Percentiles rank a stretch among this genome's conserved stretches.
These are phyloP conservation scores for Penicillium paradoxum DNA, from an alignment of 495 filamentous ascomycete genomes.

Conservation along the genomic window DNA sequence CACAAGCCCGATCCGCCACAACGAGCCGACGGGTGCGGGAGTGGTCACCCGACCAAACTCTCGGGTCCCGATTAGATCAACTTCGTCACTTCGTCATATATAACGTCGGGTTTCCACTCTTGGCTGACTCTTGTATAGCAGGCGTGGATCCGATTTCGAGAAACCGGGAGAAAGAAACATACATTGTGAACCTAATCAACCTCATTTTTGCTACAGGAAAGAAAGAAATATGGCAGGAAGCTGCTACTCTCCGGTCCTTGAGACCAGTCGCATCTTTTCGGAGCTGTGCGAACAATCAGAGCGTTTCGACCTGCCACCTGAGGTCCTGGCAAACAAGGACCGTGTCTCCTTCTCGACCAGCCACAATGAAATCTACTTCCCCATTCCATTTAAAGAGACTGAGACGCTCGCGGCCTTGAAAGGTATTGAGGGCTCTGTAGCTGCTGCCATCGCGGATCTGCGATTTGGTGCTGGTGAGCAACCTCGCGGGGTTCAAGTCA, in stretches of 20 bases:
- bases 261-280: conserved; percentile 41
- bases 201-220: too few species aligned
- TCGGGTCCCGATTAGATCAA: conserved; percentile 6
- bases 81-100: conserved; percentile 13
- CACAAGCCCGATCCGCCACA: neutral
- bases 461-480: conserved; percentile 36
- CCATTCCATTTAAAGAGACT: conserved; percentile 67
- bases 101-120: too few species aligned
- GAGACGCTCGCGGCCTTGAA: conserved; percentile 65
- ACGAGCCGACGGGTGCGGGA: conserved; percentile 16
- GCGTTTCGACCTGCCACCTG: conserved; percentile 32
- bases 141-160: too few species aligned
- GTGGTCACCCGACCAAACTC: conserved; percentile 13
- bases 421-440: conserved; percentile 63
- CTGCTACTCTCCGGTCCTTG: conserved; percentile 37
- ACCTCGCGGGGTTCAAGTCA: conserved; percentile 49
- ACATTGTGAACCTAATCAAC: too few species aligned
- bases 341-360: conserved; percentile 39
- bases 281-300: conserved; percentile 38
- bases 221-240: conserved; percentile 13
- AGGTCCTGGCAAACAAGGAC: conserved; percentile 32
- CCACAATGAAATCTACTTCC: conserved; percentile 47
- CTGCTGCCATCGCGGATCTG: conserved; percentile 58
- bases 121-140: too few species aligned
- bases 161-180: too few species aligned